Conservation (phyloP, 1,139 yeast species). For the Yamadazyma siamensis region DNA sequence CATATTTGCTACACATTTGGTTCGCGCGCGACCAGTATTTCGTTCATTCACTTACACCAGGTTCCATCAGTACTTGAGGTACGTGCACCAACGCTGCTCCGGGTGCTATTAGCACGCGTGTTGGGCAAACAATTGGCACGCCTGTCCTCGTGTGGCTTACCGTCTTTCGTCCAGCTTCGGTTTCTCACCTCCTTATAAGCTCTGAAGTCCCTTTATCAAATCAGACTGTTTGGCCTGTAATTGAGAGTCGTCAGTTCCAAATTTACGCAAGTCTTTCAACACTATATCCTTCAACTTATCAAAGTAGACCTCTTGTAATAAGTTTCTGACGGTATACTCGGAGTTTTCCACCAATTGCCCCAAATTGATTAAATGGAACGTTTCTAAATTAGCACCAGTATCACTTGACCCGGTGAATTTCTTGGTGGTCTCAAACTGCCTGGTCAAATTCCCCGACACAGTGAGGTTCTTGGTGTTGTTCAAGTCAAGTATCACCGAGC, state of each 20-base stretch:
- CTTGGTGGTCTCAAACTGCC: constrained; percentile 63
- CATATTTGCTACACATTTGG: too few relatives aligned
- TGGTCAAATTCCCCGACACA: constrained; percentile 79
- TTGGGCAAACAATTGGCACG: too few relatives aligned
- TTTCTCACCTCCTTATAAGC: constrained; percentile 14
- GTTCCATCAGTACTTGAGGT: too few relatives aligned
- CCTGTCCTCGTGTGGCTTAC: too few relatives aligned
- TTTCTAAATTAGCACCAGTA: constrained; percentile 38
- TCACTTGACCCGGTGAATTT: constrained; percentile 31
- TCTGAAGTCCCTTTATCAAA: constrained; percentile 47
- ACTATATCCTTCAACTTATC: constrained; percentile 90
- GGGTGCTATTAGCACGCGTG: too few relatives aligned
- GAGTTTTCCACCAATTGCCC: constrained; percentile 86
- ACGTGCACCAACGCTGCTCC: too few relatives aligned
- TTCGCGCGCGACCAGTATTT: too few relatives aligned
- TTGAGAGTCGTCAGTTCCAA: constrained; percentile 32
- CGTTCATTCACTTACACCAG: too few relatives aligned
- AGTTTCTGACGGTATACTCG: constrained; percentile 81
- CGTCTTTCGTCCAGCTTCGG: not conserved
- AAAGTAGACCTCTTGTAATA: constrained; percentile 90
- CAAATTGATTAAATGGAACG: constrained; percentile 76
- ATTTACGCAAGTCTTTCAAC: constrained; percentile 61
- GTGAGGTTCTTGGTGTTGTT: constrained; percentile 37
- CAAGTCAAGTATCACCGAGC: constrained; percentile 82
- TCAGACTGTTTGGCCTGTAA: constrained; percentile 48